These are phyloP conservation scores for Aspergillus melleus DNA, from an alignment of 2,329 filamentous ascomycete species.

Conservation along the genomic window DNA sequence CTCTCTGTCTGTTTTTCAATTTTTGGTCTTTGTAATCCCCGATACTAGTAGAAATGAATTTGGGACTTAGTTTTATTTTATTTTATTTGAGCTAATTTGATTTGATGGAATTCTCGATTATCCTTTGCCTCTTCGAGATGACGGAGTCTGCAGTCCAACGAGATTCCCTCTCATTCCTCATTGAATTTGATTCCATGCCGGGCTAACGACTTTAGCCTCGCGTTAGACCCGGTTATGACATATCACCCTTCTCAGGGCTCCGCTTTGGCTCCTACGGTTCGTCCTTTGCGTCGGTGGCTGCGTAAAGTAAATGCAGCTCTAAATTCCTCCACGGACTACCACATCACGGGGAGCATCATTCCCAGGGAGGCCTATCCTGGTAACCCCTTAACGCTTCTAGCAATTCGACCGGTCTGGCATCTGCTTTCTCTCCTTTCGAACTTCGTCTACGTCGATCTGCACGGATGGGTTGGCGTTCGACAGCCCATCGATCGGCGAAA, in stretches of 20 bases:
- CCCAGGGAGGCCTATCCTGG: neutral
- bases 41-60: neutral
- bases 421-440: no score
- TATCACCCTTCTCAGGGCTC: neutral
- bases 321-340: neutral
- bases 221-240: slow-evolving; percentile 1
- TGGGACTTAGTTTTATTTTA: neutral
- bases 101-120: neutral
- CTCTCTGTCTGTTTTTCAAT: neutral
- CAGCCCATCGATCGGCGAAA: slow-evolving; percentile 8
- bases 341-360: neutral
- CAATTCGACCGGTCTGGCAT: neutral
- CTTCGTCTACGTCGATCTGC: slow-evolving; percentile 10
- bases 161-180: neutral
- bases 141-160: neutral
- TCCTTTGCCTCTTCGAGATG: neutral
- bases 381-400: neutral
- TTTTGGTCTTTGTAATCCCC: neutral
- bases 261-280: neutral
- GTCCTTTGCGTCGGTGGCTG: neutral
- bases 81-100: neutral
- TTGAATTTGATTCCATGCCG: neutral
- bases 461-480: slow-evolving; percentile 8
- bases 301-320: neutral
- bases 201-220: slow-evolving; percentile 1